phyloP scores from a whole-genome alignment of 768 basidiomycete species.

The Imleria badia region DNA sequence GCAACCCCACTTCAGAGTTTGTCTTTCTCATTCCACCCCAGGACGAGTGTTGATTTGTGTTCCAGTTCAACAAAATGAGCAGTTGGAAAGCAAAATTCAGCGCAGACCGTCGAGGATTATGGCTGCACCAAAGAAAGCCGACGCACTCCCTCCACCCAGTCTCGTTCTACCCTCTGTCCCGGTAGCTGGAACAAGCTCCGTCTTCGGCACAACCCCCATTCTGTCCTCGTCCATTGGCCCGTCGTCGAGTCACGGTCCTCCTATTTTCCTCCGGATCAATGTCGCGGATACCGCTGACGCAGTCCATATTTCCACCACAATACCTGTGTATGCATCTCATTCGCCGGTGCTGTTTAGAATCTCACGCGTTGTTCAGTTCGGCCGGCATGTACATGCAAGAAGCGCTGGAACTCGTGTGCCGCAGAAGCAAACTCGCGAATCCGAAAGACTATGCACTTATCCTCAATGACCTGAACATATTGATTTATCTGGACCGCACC shows the following conservation, averaged over 20 bases:
- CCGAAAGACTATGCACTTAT: constrained; percentile 84
- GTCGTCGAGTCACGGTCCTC: constrained; percentile 71
- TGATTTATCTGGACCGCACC: constrained; percentile 90
- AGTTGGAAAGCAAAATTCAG: constrained; percentile 77
- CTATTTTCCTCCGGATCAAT: constrained; percentile 78
- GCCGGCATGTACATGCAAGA: constrained; percentile 98
- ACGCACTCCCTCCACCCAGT: constrained; percentile 40
- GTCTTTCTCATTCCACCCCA: constrained; percentile 16
- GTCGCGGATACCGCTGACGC: constrained; percentile 81
- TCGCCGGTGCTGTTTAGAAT: background rate
- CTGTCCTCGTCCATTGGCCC: constrained; percentile 70
- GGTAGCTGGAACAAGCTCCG: constrained; percentile 44
- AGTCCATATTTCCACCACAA: constrained; percentile 85
- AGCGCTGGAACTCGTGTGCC: constrained; percentile 82
- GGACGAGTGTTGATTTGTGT: background rate
- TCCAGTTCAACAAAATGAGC: constrained; percentile 72
- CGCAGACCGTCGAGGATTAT: constrained; percentile 71
- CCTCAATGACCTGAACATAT: constrained; percentile 56
- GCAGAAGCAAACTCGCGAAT: constrained; percentile 61
- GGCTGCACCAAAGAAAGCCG: constrained; percentile 57
- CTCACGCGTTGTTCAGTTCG: constrained; percentile 43
- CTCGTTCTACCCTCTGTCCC: constrained; percentile 40
- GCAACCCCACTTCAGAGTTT: constrained; percentile 69
- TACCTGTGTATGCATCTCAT: constrained; percentile 72
- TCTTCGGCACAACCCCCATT: constrained; percentile 50